A percentile compares a stretch with the other conserved stretches of the same genome.
phyloP scores from a whole-genome alignment of 108 stramenopile genomes.

The Craspedostauros australis region DNA sequence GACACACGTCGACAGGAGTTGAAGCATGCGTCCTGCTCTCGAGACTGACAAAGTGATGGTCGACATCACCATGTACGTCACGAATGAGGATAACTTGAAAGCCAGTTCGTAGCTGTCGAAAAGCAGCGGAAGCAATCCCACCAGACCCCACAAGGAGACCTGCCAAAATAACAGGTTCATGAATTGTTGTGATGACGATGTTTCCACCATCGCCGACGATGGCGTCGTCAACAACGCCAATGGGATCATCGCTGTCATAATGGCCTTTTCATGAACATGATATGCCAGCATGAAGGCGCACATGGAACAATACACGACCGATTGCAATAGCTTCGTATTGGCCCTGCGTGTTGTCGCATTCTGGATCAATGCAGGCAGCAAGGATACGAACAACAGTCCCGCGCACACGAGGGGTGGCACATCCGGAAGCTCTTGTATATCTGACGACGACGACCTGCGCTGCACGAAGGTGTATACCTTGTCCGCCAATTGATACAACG shows the following conservation, averaged over 20 bases:
- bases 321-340: slow-evolving; percentile 28
- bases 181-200: slow-evolving; percentile 14
- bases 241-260: slow-evolving; percentile 80
- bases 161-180: slow-evolving; percentile 39
- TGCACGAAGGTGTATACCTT: slow-evolving; percentile 33
- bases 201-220: neutral
- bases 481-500: slow-evolving; percentile 69
- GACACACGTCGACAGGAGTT: slow-evolving; percentile 3
- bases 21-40: slow-evolving; percentile 6
- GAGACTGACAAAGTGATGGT: too few species aligned
- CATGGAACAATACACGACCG: slow-evolving; percentile 53
- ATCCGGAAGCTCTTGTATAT: slow-evolving; percentile 34
- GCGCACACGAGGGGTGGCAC: slow-evolving; percentile 56
- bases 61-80: slow-evolving; percentile 38
- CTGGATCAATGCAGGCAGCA: slow-evolving; percentile 39
- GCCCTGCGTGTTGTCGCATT: slow-evolving; percentile 14
- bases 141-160: slow-evolving; percentile 43
- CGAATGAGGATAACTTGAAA: slow-evolving; percentile 43
- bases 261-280: slow-evolving; percentile 98
- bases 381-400: slow-evolving; percentile 32
- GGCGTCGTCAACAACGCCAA: slow-evolving; percentile 38
- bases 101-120: slow-evolving; percentile 54
- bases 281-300: slow-evolving; percentile 73
- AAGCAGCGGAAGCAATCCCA: slow-evolving; percentile 68
- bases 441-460: neutral